phyloP scores from a whole-genome alignment of 306 rosid species.

The Trifolium dubium region DNA sequence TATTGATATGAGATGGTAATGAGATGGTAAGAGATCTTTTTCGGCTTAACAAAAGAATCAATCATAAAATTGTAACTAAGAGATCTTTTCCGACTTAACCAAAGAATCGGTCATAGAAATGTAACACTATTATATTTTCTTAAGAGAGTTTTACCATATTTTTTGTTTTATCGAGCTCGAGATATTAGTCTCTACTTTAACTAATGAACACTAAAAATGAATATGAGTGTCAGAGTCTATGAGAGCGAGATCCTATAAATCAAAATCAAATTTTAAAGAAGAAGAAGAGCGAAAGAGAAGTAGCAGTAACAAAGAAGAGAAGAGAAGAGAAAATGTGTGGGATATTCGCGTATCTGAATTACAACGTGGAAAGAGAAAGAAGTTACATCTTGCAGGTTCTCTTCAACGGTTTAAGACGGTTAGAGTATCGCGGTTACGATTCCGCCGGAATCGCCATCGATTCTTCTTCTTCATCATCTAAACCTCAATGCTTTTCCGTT shows the following conservation, averaged over 20 bases:
- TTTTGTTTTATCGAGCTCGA: too few relatives aligned
- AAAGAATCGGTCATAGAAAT: too few relatives aligned
- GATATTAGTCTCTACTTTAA: too few relatives aligned
- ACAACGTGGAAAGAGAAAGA: slow-evolving; percentile 79
- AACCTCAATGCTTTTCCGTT: slow-evolving; percentile 37
- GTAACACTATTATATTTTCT: too few relatives aligned
- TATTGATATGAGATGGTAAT: too few relatives aligned
- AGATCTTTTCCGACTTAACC: too few relatives aligned
- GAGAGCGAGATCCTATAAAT: neutral
- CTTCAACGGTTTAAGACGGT: slow-evolving; percentile 84
- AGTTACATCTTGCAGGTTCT: slow-evolving; percentile 85
- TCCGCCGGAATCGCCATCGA: slow-evolving; percentile 94
- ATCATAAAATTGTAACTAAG: too few relatives aligned
- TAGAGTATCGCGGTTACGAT: slow-evolving; percentile 96
- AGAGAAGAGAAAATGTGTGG: slow-evolving; percentile 75
- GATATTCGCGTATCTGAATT: slow-evolving; percentile 94
- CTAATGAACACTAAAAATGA: too few relatives aligned
- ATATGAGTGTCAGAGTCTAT: neutral
- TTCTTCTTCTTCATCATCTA: slow-evolving; percentile 30
- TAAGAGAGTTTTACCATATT: too few relatives aligned
- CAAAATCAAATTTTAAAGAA: slow-evolving; percentile 1
- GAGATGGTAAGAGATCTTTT: too few relatives aligned
- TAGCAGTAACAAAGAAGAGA: neutral
- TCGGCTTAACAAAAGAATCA: too few relatives aligned
- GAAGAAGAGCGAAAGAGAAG: slow-evolving; percentile 10